These are phyloP conservation scores for Evansstolkia leycettana DNA, from an alignment of 495 filamentous ascomycete genomes.

Conservation along the genomic window DNA sequence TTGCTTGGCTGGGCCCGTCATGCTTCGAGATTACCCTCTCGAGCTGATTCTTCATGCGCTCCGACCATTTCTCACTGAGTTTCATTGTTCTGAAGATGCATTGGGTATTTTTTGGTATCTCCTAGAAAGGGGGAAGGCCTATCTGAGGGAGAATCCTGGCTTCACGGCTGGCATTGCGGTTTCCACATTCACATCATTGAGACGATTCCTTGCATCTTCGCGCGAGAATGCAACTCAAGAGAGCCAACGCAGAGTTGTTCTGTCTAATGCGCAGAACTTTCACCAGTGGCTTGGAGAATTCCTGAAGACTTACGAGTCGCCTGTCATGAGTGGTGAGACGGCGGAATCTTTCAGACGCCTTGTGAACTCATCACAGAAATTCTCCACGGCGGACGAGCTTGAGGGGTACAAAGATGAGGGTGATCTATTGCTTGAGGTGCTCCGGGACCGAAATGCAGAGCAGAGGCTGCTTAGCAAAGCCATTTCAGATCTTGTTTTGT, in stretches of 20 bases:
- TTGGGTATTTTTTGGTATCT: slow-evolving; percentile 82
- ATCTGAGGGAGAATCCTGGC: slow-evolving; percentile 50
- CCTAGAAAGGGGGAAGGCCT: slow-evolving; percentile 50
- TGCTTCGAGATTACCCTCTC: slow-evolving; percentile 68
- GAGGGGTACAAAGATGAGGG: slow-evolving; percentile 56
- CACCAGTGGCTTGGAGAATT: slow-evolving; percentile 58
- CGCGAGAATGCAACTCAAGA: slow-evolving; percentile 64
- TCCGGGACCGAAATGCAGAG: slow-evolving; percentile 53
- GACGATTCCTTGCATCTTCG: slow-evolving; percentile 53
- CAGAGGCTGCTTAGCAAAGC: slow-evolving; percentile 53
- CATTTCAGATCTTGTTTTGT: slow-evolving; percentile 56
- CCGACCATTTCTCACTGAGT: slow-evolving; percentile 63
- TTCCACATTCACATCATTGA: slow-evolving; percentile 61
- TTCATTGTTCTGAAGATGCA: slow-evolving; percentile 84
- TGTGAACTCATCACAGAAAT: slow-evolving; percentile 45
- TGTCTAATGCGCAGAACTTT: slow-evolving; percentile 54
- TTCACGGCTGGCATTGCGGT: slow-evolving; percentile 72
- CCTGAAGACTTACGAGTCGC: slow-evolving; percentile 42
- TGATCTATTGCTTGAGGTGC: slow-evolving; percentile 56
- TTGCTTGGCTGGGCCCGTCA: slow-evolving; percentile 58
- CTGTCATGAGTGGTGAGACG: slow-evolving; percentile 30
- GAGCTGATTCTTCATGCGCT: slow-evolving; percentile 84
- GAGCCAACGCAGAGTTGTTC: slow-evolving; percentile 56
- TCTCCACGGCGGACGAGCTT: slow-evolving; percentile 43
- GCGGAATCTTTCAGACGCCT: slow-evolving; percentile 50